Base-by-base conservation (phyloP, 164 flowering plant genomes). In the Nymphaea thermarum region DNA sequence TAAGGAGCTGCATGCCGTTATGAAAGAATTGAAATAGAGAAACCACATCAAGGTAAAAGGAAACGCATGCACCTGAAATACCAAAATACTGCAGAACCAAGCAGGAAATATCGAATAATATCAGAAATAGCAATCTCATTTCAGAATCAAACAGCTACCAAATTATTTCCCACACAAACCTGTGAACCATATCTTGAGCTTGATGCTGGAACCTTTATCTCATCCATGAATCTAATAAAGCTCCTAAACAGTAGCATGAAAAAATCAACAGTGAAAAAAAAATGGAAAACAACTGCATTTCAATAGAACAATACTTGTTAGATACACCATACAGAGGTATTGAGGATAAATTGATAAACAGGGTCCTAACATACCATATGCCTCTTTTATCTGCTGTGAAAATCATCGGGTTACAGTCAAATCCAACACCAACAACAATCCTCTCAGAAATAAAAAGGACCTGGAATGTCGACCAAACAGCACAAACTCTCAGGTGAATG, bases 351-450 rank as follows among this genome's bases (percentile, higher is more conserved):
- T 25, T 25, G 36, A 25, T 25, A 25, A 25, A 25, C 36, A 25
- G 43, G 45, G 16, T 61, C 8, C 3, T 43, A 65, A 67, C 78
- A 65, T 80, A 95, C 99, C 99, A 95, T 72, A 92, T 79, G 75
- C 99, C 99, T 57, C 86, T 88, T 72, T 84, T 91, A 77, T 95
- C 99, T 43, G 98, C 91, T 11, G 85, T 84, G 77, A 92, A 95
- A 68, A 89, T 78, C 98, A 95, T 90, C 3, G 98, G 99, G 61
- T 77, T 82, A 82, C 94, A 85, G 73, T 92, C 99, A 85, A 76
- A 95, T 65, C 99, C 98, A 71, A 95, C 98, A 60, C 97, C 99
- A 70, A 95, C 80, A 42, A 90, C 87, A 82, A 85, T 78, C 74
- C 81, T 92, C 80, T 92, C 99, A 78, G 97, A 85, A 70, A 95